phyloP scores from a whole-genome alignment of 257 asterid genomes.

The Cordia subcordata region DNA sequence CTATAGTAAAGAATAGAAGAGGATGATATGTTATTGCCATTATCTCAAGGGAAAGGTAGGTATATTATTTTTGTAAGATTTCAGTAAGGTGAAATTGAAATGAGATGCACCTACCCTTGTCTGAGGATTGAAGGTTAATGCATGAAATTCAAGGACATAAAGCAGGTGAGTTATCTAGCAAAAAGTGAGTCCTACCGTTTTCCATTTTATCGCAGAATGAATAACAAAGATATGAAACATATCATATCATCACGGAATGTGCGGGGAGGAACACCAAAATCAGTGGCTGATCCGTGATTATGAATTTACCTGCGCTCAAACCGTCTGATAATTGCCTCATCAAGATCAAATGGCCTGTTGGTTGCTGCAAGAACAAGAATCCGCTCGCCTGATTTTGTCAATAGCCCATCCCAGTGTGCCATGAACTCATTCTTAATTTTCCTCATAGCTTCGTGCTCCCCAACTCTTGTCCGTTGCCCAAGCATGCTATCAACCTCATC shows the following conservation, averaged over 20 bases:
- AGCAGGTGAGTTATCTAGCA: no score
- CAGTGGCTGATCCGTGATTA: neutral
- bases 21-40: no score
- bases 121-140: no score
- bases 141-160: no score
- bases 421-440: conserved; percentile 93
- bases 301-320: conserved; percentile 85
- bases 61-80: no score
- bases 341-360: conserved; percentile 96
- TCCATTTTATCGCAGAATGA: neutral
- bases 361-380: conserved; percentile 99
- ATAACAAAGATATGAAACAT: neutral
- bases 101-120: no score
- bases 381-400: conserved; percentile 83
- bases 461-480: conserved; percentile 91
- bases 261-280: no score
- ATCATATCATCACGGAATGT: neutral
- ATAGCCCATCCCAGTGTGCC: conserved; percentile 95
- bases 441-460: conserved; percentile 98
- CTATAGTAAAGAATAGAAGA: no score
- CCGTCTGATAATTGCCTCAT: conserved; percentile 96
- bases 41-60: no score
- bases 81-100: no score
- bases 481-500: conserved; percentile 99
- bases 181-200: no score